phyloP scores from a whole-genome alignment of 352 stramenopile species.

The Thraustochytrium sp. region DNA sequence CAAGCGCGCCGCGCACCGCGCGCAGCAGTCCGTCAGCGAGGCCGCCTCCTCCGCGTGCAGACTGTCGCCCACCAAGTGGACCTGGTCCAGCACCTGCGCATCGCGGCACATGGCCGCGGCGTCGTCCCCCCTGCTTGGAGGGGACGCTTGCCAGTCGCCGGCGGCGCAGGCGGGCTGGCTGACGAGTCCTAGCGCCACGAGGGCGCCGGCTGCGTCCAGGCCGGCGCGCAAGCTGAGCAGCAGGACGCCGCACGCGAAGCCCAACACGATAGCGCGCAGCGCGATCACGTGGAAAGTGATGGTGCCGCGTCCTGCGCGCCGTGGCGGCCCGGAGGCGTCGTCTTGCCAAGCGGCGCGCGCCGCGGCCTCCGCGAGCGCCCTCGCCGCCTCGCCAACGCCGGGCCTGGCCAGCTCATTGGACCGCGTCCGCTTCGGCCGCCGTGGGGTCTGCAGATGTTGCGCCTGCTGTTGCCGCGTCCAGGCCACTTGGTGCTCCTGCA shows the following conservation, averaged over 20 bases:
- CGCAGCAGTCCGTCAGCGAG: not conserved
- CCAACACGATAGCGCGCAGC: not conserved
- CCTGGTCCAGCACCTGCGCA: not conserved
- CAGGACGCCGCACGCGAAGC: not conserved
- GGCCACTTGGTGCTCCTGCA: too few species aligned
- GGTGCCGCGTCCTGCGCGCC: too few species aligned
- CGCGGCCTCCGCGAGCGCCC: not conserved
- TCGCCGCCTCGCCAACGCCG: not conserved
- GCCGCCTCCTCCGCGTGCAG: not conserved
- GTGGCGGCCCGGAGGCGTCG: too few species aligned
- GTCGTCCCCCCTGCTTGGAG: too few species aligned
- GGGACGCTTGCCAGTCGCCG: not conserved
- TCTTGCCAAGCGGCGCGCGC: not conserved
- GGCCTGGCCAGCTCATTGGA: not conserved
- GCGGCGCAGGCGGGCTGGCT: not conserved
- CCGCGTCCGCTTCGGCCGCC: not conserved
- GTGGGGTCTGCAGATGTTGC: not conserved
- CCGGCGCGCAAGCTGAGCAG: not conserved
- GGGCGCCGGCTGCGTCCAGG: not conserved
- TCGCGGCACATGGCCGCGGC: too few species aligned
- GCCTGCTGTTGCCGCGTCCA: not conserved
- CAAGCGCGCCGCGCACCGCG: not conserved
- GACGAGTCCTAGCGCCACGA: not conserved
- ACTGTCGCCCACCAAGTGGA: not conserved
- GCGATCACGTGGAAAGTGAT: not conserved